Evolutionary conservation across 2,329 filamentous ascomycete genomes (phyloP).

Genomic region (Biscogniauxia mediterranea): DNA sequence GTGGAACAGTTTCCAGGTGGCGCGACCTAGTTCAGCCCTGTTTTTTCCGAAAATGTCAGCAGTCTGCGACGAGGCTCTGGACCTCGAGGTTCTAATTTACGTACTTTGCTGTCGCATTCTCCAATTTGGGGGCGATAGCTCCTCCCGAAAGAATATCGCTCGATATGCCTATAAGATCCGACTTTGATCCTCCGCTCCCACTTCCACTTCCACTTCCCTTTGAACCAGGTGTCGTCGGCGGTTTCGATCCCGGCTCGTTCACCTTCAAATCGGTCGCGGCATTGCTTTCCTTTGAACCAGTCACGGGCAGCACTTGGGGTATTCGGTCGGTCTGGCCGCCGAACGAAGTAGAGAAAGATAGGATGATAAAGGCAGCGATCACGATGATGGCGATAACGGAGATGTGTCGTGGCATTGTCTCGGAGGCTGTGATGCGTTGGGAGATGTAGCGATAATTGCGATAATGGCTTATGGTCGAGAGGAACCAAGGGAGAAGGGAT

Average conservation of each 20-base stretch:
- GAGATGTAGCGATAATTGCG: not conserved
- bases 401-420: constrained; percentile 53
- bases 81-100: constrained; percentile 23
- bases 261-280: constrained; percentile 1
- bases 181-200: constrained; percentile 21
- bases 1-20: constrained; percentile 69
- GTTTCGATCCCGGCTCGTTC: not conserved
- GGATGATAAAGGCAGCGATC: constrained; percentile 53
- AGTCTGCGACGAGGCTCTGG: not conserved
- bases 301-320: constrained; percentile 21
- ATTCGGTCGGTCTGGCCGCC: constrained; percentile 24
- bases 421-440: not conserved
- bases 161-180: constrained; percentile 44
- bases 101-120: constrained; percentile 78
- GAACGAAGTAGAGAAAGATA: constrained; percentile 60
- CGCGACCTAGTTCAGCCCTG: constrained; percentile 64
- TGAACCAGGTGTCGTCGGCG: not conserved
- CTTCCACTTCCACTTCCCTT: constrained; percentile 2
- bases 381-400: constrained; percentile 53
- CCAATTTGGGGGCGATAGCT: constrained; percentile 76
- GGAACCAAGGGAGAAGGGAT: not conserved
- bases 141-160: constrained; percentile 59
- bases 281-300: constrained; percentile 26
- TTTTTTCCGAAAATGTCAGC: constrained; percentile 8
- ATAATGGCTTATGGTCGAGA: not conserved